Base-by-base conservation (phyloP, 805 yeast species). In the Wickerhamiella kurtzmanii region DNA sequence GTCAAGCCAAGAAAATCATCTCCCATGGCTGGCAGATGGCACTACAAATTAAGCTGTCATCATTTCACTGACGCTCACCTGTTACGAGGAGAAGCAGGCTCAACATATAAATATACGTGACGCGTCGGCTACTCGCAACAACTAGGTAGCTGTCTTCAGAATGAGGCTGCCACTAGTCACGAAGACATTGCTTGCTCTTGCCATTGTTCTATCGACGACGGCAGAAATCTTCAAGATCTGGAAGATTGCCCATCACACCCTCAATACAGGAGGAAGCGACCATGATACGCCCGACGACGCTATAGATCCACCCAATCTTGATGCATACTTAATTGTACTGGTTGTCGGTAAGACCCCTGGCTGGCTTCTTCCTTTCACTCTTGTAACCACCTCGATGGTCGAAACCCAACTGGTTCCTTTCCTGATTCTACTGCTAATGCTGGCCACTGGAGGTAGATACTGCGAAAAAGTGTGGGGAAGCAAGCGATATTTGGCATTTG, bases 381-480 rank as follows among this genome's bases (percentile, higher is more conserved):
- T 75, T 9, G 41, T 73, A 32, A 72, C 78, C 3, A 57, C 72
- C 17, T 53, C 71, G 15, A 67, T 75, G 47, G 68, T 73, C 17
- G 79, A 75, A 47, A 70, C 68, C 40, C 66, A 65, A 36, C 44
- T 72, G 17, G 38, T 71, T 13, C 64, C 72, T 2, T 63, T 71
- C 11, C 40, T 65, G 4, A 54, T 67, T 5, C 62, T 73, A 19
- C 55, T 68, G 19, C 48, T 66, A 19, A 59, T 71, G 15, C 54
- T 74, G 11, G 63, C 69, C 45, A 74, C 72, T 54, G 70, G 81
- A 35, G 85, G 84, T 3, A 67, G 73, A 44, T 81, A 77, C 63
- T 70, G 80, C 53, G 88, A 81, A 56, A 70, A 71, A 50, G 69
- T 74, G 37, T 81, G 88, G 87, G 76, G 80, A 3, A 56, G 75